A percentile compares a stretch with the other conserved stretches of the same genome.
Conservation (phyloP, 768 basidiomycete species). For the Podaxis mareebaensis region DNA sequence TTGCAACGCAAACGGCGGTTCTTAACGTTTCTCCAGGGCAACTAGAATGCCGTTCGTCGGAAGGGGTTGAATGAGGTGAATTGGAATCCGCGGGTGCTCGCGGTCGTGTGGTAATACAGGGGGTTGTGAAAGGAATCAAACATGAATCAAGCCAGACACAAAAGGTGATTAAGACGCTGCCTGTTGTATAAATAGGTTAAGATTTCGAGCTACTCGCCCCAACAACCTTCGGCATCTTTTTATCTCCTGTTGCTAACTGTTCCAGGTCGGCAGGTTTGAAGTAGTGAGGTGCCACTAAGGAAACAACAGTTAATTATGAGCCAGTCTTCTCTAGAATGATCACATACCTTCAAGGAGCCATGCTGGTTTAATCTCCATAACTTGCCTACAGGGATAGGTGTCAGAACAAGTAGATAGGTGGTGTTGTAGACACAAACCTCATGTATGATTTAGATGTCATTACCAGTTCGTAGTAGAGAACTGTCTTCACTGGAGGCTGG, state of each 20-base stretch:
- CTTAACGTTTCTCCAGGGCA: constrained; percentile 23
- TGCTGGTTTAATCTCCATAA: constrained; percentile 96
- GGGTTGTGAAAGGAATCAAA: background rate
- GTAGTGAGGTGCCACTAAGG: constrained; percentile 90
- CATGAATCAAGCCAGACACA: background rate
- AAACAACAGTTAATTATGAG: constrained; percentile 14
- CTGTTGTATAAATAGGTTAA: constrained; percentile 13
- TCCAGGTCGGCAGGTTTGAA: constrained; percentile 87
- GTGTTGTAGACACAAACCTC: constrained; percentile 44
- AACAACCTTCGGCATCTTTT: constrained; percentile 91
- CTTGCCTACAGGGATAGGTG: constrained; percentile 55
- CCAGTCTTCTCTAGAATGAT: constrained; percentile 2
- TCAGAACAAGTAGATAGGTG: background rate
- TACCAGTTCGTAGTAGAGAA: constrained; percentile 96
- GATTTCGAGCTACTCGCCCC: constrained; percentile 40
- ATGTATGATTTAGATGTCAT: constrained; percentile 98
- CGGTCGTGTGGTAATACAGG: background rate
- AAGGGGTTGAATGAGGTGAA: constrained; percentile 24
- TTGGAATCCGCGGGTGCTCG: background rate
- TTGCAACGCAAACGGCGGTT: background rate
- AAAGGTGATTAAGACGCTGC: background rate
- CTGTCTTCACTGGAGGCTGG: constrained; percentile 88
- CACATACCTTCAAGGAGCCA: constrained; percentile 89
- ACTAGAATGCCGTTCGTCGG: constrained; percentile 31
- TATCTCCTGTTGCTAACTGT: constrained; percentile 76